Percentiles rank a stretch among this genome's conserved stretches.
Conservation (phyloP, 768 basidiomycete species). For the Hydnum rufescens region DNA sequence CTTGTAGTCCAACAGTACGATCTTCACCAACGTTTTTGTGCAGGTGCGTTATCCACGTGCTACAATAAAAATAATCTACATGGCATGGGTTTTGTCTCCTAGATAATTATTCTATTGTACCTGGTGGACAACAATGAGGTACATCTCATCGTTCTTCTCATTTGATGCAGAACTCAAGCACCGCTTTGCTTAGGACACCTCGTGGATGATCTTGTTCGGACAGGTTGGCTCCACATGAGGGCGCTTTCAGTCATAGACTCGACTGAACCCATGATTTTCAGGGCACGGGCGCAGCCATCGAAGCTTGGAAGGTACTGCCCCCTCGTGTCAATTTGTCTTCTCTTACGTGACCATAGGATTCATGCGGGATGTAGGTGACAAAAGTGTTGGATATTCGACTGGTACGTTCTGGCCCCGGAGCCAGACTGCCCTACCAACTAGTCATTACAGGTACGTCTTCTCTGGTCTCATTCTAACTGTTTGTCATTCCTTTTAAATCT, state of each 20-base stretch:
- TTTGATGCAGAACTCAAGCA: neutral
- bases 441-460: constrained; percentile 50
- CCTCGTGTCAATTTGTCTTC: too few species aligned
- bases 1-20: constrained; percentile 21
- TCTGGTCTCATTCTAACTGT: constrained; percentile 10
- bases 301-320: constrained; percentile 99
- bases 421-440: constrained; percentile 56
- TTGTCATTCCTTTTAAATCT: constrained; percentile 7
- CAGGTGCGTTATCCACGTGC: too few species aligned
- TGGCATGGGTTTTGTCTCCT: too few species aligned
- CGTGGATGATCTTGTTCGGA: constrained; percentile 91
- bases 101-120: constrained; percentile 73
- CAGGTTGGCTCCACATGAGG: constrained; percentile 13
- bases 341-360: too few species aligned
- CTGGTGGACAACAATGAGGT: constrained; percentile 78
- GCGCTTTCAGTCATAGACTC: neutral
- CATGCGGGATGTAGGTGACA: constrained; percentile 48
- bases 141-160: neutral
- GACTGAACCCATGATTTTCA: constrained; percentile 14
- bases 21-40: constrained; percentile 85
- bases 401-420: constrained; percentile 37
- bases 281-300: constrained; percentile 61
- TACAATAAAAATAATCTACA: neutral
- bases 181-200: constrained; percentile 36
- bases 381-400: constrained; percentile 80